These are phyloP conservation scores for Guyanaporus albipodus DNA, from an alignment of 768 basidiomycete genomes.

Conservation along the genomic window DNA sequence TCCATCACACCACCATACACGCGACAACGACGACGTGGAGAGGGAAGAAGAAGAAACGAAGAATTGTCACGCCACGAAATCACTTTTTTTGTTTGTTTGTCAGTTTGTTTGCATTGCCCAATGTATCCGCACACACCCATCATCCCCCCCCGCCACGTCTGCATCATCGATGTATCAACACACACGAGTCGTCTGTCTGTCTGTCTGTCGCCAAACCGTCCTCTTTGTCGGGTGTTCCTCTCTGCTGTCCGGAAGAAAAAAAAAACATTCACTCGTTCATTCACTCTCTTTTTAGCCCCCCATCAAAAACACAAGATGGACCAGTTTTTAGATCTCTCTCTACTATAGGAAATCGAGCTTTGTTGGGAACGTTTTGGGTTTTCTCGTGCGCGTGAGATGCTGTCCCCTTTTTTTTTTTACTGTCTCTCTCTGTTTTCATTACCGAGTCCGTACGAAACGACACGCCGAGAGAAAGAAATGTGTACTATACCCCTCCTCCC, in stretches of 20 bases:
- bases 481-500: slow-evolving; percentile 9
- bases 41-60: too few relatives aligned
- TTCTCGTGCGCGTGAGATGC: too few relatives aligned
- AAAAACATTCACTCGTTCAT: too few relatives aligned
- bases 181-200: slow-evolving; percentile 2
- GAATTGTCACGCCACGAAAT: too few relatives aligned
- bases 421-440: not conserved
- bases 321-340: slow-evolving; percentile 8
- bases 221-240: not conserved
- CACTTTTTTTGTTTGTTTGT: too few relatives aligned
- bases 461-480: not conserved
- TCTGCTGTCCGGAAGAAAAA: slow-evolving; percentile 14
- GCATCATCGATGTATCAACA: slow-evolving; percentile 1
- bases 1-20: too few relatives aligned
- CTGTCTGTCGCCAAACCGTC: not conserved
- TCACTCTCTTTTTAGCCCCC: too few relatives aligned
- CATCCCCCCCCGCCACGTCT: slow-evolving; percentile 3
- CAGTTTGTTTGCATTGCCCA: too few relatives aligned
- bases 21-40: too few relatives aligned
- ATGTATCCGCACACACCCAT: not conserved
- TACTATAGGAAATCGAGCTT: slow-evolving; percentile 12
- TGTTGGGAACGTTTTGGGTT: too few relatives aligned
- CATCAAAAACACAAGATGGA: too few relatives aligned
- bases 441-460: not conserved
- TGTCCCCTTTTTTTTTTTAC: not conserved